Evolutionary conservation across 208 protist genomes (phyloP).

Genomic region (Leptomonas seymouri): DNA sequence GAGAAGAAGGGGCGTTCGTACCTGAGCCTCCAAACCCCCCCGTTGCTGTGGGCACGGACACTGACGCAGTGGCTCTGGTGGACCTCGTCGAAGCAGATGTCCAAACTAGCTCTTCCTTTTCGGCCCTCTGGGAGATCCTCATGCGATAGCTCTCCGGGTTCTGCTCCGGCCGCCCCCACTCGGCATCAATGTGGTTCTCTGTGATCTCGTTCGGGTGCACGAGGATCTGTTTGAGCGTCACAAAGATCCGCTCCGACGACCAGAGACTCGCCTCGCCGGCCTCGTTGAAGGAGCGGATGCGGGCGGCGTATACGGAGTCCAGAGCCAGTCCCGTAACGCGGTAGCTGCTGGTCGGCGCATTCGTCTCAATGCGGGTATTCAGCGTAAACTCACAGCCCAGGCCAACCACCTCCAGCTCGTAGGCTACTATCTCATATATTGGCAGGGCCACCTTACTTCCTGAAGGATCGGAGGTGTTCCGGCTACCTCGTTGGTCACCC

Average conservation of each 20-base stretch:
- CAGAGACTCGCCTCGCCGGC: slow-evolving; percentile 58
- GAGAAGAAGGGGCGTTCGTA: not conserved
- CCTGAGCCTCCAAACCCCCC: not conserved
- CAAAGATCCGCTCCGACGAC: slow-evolving; percentile 62
- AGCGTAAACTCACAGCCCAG: slow-evolving; percentile 33
- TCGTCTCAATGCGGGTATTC: slow-evolving; percentile 30
- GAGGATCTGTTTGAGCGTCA: slow-evolving; percentile 62
- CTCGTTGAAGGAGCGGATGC: slow-evolving; percentile 69
- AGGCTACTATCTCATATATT: slow-evolving; percentile 41
- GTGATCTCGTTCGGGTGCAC: slow-evolving; percentile 72
- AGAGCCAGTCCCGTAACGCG: slow-evolving; percentile 56
- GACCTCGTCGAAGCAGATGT: slow-evolving; percentile 6
- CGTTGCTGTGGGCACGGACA: not conserved
- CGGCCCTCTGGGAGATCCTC: slow-evolving; percentile 10
- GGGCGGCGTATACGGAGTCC: slow-evolving; percentile 62
- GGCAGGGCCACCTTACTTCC: slow-evolving; percentile 31
- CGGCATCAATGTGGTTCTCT: slow-evolving; percentile 67
- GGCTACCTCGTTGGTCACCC: slow-evolving; percentile 1
- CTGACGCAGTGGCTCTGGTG: not conserved
- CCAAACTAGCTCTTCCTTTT: slow-evolving; percentile 3
- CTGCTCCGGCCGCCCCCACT: slow-evolving; percentile 79
- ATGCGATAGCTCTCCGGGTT: slow-evolving; percentile 34
- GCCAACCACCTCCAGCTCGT: slow-evolving; percentile 66
- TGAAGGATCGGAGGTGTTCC: not conserved
- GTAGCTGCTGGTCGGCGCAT: slow-evolving; percentile 22